These are phyloP conservation scores for Aspergillus campestris DNA, from an alignment of 495 filamentous ascomycete genomes.

Conservation along the genomic window DNA sequence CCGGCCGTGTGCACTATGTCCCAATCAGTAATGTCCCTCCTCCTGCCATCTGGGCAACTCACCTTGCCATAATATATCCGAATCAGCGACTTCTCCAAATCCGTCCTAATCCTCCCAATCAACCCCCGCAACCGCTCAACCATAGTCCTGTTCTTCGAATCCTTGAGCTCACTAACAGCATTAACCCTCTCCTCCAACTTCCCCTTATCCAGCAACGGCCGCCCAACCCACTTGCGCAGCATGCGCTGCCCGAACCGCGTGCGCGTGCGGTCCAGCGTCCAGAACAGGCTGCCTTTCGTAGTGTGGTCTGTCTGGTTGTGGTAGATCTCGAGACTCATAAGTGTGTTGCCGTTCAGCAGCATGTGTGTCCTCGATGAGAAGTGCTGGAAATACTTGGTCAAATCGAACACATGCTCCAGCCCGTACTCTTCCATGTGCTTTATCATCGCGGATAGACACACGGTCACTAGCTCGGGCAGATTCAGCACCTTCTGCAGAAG, in stretches of 20 bases:
- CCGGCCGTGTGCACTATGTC: conserved; percentile 70
- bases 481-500: conserved; percentile 81
- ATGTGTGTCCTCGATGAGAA: conserved; percentile 94
- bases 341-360: conserved; percentile 90
- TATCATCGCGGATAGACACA: conserved; percentile 96
- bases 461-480: conserved; percentile 75
- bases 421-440: conserved; percentile 89
- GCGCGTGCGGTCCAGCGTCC: conserved; percentile 87
- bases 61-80: conserved; percentile 92
- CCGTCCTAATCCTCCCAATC: conserved; percentile 62
- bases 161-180: conserved; percentile 83
- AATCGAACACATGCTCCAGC: conserved; percentile 89
- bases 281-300: conserved; percentile 85
- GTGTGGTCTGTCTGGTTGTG: conserved; percentile 86
- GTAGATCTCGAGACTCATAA: conserved; percentile 92
- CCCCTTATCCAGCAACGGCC: conserved; percentile 73
- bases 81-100: conserved; percentile 87
- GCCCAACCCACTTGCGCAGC: conserved; percentile 90
- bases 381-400: conserved; percentile 96
- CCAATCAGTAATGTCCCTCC: too few relatives aligned
- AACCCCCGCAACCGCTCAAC: conserved; percentile 67
- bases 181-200: conserved; percentile 74
- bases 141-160: conserved; percentile 50
- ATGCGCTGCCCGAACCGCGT: conserved; percentile 86
- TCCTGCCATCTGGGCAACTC: too few relatives aligned